Percentiles rank a stretch among this genome's conserved stretches.
phyloP scores from a whole-genome alignment of 306 rosid genomes.

The Abrus precatorius region DNA sequence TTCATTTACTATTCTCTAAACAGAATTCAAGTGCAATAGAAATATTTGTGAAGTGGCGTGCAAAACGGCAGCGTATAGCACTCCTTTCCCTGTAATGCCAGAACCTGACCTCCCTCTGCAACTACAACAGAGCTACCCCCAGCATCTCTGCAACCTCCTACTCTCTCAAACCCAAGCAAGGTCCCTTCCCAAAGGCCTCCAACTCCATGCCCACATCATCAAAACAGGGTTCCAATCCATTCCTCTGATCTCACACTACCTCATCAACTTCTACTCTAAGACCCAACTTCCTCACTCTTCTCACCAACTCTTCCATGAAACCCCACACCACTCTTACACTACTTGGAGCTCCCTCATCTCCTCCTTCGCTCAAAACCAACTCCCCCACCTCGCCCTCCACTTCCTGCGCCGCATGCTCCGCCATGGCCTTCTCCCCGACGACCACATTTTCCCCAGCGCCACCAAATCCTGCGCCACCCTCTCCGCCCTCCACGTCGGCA shows the following conservation, averaged over 20 bases:
- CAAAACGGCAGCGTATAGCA: too few relatives aligned
- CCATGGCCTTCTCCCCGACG: slow-evolving; percentile 60
- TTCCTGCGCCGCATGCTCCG: slow-evolving; percentile 75
- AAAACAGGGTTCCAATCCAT: slow-evolving; percentile 66
- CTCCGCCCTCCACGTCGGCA: slow-evolving; percentile 55
- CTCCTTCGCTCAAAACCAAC: slow-evolving; percentile 81
- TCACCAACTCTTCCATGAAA: slow-evolving; percentile 59
- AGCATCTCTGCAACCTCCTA: slow-evolving; percentile 63
- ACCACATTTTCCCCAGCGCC: slow-evolving; percentile 77
- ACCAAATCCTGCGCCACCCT: slow-evolving; percentile 73
- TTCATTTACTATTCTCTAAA: too few relatives aligned
- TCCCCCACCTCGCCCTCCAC: slow-evolving; percentile 63
- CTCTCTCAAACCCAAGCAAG: slow-evolving; percentile 68
- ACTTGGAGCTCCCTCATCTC: slow-evolving; percentile 91
- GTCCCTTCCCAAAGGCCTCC: slow-evolving; percentile 73
- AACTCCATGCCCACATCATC: slow-evolving; percentile 78
- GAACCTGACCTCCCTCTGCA: neutral
- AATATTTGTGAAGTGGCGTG: too few relatives aligned
- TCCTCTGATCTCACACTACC: slow-evolving; percentile 75
- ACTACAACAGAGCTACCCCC: slow-evolving; percentile 50
- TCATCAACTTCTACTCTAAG: slow-evolving; percentile 85
- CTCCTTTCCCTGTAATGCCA: neutral
- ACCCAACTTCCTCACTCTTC: slow-evolving; percentile 66
- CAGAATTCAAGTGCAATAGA: too few relatives aligned
- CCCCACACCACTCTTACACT: slow-evolving; percentile 61